Evolutionary conservation across 1,139 yeast species (phyloP).

Genomic region (Eremothecium cymbalariae): DNA sequence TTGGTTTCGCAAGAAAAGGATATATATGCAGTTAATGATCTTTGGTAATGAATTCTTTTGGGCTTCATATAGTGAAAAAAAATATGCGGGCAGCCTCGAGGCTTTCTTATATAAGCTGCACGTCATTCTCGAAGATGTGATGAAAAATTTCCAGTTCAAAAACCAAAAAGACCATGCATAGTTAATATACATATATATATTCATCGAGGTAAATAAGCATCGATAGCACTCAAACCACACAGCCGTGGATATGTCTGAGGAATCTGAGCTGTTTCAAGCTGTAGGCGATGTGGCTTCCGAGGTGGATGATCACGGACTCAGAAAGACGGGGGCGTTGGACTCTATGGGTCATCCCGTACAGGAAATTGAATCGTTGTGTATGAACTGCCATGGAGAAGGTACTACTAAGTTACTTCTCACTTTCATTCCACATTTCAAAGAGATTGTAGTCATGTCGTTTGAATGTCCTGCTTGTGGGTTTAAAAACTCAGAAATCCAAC

Average conservation of each 20-base stretch:
- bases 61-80: too few species aligned
- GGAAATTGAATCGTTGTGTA: conserved; percentile 88
- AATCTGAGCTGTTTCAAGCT: conserved; percentile 41
- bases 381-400: conserved; percentile 89
- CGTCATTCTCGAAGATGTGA: too few species aligned
- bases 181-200: too few species aligned
- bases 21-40: too few species aligned
- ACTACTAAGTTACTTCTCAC: conserved; percentile 77
- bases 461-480: conserved; percentile 92
- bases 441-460: conserved; percentile 89
- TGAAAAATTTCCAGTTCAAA: too few species aligned
- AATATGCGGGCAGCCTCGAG: too few species aligned
- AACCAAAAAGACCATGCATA: too few species aligned
- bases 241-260: conserved; percentile 31
- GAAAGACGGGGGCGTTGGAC: conserved; percentile 59
- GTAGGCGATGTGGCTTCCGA: conserved; percentile 53
- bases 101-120: too few species aligned
- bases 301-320: conserved; percentile 33
- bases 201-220: too few species aligned
- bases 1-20: too few species aligned
- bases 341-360: conserved; percentile 92
- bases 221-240: too few species aligned
- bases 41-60: too few species aligned
- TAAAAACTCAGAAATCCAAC: conserved; percentile 86
- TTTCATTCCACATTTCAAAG: conserved; percentile 84